These are phyloP conservation scores for Saxophila tyrrhenica DNA, from an alignment of 495 filamentous ascomycete species.

Conservation along the genomic window DNA sequence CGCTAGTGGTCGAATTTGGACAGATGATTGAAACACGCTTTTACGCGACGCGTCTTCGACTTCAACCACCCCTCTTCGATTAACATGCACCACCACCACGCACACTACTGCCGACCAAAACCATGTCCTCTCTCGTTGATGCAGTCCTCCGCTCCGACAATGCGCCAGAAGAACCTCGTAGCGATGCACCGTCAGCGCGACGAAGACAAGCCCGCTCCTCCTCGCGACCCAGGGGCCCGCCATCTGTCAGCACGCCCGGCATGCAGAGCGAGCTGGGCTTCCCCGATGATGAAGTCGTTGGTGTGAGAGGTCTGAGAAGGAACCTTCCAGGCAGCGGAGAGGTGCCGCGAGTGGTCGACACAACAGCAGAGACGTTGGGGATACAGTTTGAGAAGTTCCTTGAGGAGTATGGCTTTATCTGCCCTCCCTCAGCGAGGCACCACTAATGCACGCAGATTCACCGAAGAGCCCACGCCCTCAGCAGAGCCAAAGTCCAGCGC, in stretches of 20 bases:
- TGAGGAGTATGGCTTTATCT: constrained; percentile 48
- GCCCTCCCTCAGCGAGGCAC: not conserved
- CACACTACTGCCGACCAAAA: not conserved
- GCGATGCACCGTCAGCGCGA: constrained; percentile 24
- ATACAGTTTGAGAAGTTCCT: constrained; percentile 79
- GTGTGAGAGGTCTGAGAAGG: constrained; percentile 40
- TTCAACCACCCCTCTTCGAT: no score
- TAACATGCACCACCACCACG: no score
- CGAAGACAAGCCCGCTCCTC: constrained; percentile 35
- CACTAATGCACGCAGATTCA: constrained; percentile 42
- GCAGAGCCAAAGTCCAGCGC: constrained; percentile 64
- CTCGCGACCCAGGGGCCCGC: constrained; percentile 48
- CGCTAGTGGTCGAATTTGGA: no score
- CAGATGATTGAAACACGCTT: no score
- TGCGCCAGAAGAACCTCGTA: constrained; percentile 17
- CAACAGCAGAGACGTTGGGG: constrained; percentile 73
- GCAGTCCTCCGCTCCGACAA: constrained; percentile 24
- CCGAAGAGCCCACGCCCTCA: constrained; percentile 65
- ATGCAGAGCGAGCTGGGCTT: constrained; percentile 54
- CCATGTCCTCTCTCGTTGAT: constrained; percentile 29
- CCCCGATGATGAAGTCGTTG: constrained; percentile 54
- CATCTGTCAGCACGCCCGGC: constrained; percentile 51
- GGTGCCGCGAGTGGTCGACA: constrained; percentile 77
- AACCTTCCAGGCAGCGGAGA: constrained; percentile 49
- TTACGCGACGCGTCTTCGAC: no score